phyloP scores from a whole-genome alignment of 129 eudicot species.

The Flaveria linearis region DNA sequence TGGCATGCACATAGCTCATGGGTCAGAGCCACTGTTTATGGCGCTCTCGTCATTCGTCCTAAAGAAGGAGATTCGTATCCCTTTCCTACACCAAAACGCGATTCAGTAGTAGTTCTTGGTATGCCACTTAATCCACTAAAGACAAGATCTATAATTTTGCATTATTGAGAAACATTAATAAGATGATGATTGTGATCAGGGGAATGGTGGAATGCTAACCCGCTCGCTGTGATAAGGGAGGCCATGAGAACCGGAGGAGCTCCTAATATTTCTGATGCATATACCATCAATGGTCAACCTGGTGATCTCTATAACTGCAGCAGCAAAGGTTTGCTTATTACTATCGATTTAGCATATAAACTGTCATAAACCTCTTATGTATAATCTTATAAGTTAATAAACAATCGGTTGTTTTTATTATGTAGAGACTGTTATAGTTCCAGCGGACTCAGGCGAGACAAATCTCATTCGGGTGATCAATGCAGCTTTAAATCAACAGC shows the following conservation, averaged over 20 bases:
- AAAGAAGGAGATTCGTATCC: slow-evolving; percentile 79
- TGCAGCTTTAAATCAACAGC: slow-evolving; percentile 81
- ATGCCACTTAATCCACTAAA: slow-evolving; percentile 7
- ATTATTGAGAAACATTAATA: slow-evolving; percentile 1
- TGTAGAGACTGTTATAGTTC: slow-evolving; percentile 80
- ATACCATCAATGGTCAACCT: slow-evolving; percentile 95
- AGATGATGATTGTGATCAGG: slow-evolving; percentile 47
- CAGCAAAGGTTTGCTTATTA: slow-evolving; percentile 54
- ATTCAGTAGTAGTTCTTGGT: slow-evolving; percentile 84
- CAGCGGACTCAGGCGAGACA: slow-evolving; percentile 78
- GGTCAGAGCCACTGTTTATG: slow-evolving; percentile 95
- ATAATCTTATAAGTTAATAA: neutral
- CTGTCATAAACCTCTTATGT: neutral
- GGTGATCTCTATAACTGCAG: slow-evolving; percentile 92
- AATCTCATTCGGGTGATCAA: slow-evolving; percentile 69
- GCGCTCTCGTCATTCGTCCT: slow-evolving; percentile 81
- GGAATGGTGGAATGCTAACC: slow-evolving; percentile 97
- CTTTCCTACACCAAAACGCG: slow-evolving; percentile 79
- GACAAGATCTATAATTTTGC: neutral
- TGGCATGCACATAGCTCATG: slow-evolving; percentile 99
- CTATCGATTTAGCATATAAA: neutral
- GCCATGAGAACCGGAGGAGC: slow-evolving; percentile 87
- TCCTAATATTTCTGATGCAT: slow-evolving; percentile 89
- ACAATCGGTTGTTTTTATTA: slow-evolving; percentile 15
- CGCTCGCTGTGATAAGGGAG: slow-evolving; percentile 65